These are phyloP conservation scores for Prunus dulcis DNA, from an alignment of 306 rosid species.

Conservation along the genomic window DNA sequence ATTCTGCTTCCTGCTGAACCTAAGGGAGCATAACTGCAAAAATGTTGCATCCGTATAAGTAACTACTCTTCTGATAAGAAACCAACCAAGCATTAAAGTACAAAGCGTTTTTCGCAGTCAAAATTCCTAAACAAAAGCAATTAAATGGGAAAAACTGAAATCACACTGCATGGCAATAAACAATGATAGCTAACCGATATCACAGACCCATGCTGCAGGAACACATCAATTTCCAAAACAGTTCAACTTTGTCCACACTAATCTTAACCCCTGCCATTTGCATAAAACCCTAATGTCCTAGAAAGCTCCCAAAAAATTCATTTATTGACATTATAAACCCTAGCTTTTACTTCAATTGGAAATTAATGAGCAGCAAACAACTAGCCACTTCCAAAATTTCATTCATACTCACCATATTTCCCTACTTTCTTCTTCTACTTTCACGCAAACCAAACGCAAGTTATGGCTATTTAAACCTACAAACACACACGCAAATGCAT, in stretches of 20 bases:
- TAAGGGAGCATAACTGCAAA: slow-evolving; percentile 53
- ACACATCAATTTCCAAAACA: neutral
- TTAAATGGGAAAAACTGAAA: neutral
- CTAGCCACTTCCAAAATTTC: neutral
- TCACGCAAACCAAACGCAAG: neutral
- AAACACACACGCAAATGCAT: neutral
- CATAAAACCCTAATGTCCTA: neutral
- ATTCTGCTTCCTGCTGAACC: slow-evolving; percentile 32
- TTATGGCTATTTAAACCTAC: neutral
- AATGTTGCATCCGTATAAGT: slow-evolving; percentile 5
- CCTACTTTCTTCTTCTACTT: neutral
- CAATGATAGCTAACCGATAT: neutral
- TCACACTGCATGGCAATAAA: neutral
- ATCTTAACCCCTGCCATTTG: neutral
- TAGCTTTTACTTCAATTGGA: neutral
- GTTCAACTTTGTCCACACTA: neutral
- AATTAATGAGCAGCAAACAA: neutral
- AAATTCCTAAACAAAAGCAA: neutral
- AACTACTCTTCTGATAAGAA: slow-evolving; percentile 1
- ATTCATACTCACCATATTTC: neutral
- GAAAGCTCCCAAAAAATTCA: neutral
- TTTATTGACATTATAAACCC: neutral
- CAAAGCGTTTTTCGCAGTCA: neutral
- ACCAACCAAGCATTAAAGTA: neutral
- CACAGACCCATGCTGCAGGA: neutral